Base-by-base conservation (phyloP, 805 yeast genomes). In the Scheffersomyces coipomensis region DNA sequence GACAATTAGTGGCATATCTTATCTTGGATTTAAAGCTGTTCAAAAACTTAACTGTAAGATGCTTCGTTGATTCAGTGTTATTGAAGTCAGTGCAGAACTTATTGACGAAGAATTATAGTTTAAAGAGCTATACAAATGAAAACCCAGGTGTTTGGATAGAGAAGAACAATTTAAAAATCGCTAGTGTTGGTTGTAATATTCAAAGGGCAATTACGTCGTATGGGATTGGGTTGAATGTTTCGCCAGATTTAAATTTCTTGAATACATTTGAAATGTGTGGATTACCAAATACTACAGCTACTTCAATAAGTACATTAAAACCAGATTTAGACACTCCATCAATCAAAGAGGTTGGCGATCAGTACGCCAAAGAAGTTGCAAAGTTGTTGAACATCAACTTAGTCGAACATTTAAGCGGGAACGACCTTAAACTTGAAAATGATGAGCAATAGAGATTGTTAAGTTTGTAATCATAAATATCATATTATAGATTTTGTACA, bases 101-200 rank as follows among this genome's bases (percentile, higher is more conserved):
- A 1, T 57, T 85, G 35, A 32, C 38, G 25, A 58, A 60, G 32
- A 47, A 59, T 37, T 63, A 56, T 50, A 70, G 65, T 0, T 55
- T 87, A 10, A 47, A 60, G 1, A 77, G 79, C 10, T 67, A 62
- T 43, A 67, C 74, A 13, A 85, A 87, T 0, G 78, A 72, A 13
- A 77, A 88, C 49, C 91, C 96, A 0, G 98, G 98, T 0, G 96
- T 91, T 2, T 91, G 97, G 97, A 68, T 83, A 26, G 33, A 45
- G 16, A 38, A 38, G 3, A 57, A 60, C 32, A 62, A 71, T 38
- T 53, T 63, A 22, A 90, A 93, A 58, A 83, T 93, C 23, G 90
- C 96, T 1, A 85, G 97, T 18, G 77, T 95, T 4, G 99, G 99
- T 0, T 80, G 91, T 37, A 89, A 88, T 52, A 82, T 91, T 5